These are phyloP conservation scores for Ophiostoma sp. DNA, from an alignment of 2,329 filamentous ascomycete genomes.

Conservation along the genomic window DNA sequence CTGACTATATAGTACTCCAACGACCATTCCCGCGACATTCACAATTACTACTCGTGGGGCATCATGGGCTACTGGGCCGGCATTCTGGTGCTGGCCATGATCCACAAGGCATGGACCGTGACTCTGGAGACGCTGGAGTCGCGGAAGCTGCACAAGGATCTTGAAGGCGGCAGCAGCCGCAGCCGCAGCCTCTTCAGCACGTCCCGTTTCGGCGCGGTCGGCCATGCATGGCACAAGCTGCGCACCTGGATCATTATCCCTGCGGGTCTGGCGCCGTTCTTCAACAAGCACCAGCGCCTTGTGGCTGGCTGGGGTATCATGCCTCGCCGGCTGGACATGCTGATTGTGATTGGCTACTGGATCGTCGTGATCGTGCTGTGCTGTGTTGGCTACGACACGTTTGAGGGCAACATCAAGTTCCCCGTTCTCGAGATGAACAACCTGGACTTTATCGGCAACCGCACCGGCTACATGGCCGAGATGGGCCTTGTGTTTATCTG, in stretches of 20 bases:
- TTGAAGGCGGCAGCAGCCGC: constrained; percentile 6
- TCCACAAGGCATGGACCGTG: not conserved
- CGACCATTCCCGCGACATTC: not conserved
- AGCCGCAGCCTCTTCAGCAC: not conserved
- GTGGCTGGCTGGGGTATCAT: constrained; percentile 5
- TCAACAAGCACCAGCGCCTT: constrained; percentile 11
- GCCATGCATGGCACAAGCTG: constrained; percentile 11
- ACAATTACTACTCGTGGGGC: constrained; percentile 9
- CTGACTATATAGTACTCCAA: not conserved
- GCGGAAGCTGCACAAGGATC: constrained; percentile 10
- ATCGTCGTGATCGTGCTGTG: constrained; percentile 22
- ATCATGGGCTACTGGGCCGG: constrained; percentile 14
- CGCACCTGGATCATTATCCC: constrained; percentile 12
- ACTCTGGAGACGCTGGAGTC: not conserved
- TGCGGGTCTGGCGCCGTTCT: constrained; percentile 1
- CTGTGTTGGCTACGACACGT: constrained; percentile 13
- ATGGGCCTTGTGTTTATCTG: constrained; percentile 25
- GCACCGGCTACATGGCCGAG: constrained; percentile 26
- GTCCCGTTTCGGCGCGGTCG: not conserved
- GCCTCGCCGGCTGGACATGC: constrained; percentile 7
- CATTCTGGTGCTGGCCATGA: constrained; percentile 12
- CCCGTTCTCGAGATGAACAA: not conserved
- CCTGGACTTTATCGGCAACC: constrained; percentile 25
- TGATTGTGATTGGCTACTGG: constrained; percentile 22
- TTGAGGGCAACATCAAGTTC: constrained; percentile 17